phyloP scores from a whole-genome alignment of 345 rosid species.

The Trapa incisa region DNA sequence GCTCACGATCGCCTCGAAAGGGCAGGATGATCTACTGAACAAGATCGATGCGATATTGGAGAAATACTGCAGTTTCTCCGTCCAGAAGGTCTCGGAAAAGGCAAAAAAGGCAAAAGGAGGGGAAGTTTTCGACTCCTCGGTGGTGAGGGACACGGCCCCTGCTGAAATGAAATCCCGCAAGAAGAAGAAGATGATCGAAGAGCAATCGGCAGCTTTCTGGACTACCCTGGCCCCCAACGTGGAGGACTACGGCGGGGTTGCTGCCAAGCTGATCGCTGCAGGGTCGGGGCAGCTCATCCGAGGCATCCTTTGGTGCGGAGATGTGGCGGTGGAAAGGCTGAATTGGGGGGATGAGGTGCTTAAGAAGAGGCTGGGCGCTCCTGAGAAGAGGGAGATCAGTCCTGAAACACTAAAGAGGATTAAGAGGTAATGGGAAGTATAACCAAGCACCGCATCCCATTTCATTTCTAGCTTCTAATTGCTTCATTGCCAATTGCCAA shows the following conservation, averaged over 20 bases:
- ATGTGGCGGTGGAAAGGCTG: conserved; percentile 74
- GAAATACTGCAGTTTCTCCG: conserved; percentile 42
- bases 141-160: conserved; percentile 47
- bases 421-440: conserved; percentile 34
- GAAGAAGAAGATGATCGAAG: conserved; percentile 47
- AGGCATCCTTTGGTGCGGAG: conserved; percentile 97
- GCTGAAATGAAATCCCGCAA: conserved; percentile 36
- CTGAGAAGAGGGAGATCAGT: conserved; percentile 35
- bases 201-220: conserved; percentile 67
- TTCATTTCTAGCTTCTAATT: not conserved
- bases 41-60: conserved; percentile 46
- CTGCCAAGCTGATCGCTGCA: conserved; percentile 55
- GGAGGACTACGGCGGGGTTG: conserved; percentile 63
- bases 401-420: conserved; percentile 67
- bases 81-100: conserved; percentile 42
- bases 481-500: too few relatives aligned
- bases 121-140: conserved; percentile 29
- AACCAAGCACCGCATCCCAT: not conserved
- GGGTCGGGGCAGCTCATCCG: conserved; percentile 79
- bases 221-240: conserved; percentile 91
- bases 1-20: conserved; percentile 65
- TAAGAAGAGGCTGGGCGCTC: conserved; percentile 50
- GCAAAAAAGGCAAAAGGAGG: conserved; percentile 29
- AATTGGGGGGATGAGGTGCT: conserved; percentile 67
- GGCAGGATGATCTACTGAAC: conserved; percentile 53